phyloP scores from a whole-genome alignment of 768 basidiomycete genomes.

The Suillus occidentalis region DNA sequence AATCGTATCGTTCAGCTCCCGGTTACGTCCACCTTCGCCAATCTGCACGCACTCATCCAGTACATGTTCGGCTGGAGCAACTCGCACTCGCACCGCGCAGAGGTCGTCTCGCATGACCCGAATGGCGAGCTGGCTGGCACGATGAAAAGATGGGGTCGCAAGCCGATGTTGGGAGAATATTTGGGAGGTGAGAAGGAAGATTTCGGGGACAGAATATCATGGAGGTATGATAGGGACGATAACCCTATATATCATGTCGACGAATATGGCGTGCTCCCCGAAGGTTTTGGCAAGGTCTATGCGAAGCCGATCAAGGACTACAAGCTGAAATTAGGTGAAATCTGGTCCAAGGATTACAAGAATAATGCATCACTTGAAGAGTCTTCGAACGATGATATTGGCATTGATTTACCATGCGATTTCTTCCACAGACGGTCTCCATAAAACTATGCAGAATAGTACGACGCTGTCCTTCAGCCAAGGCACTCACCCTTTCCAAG shows the following conservation, averaged over 20 bases:
- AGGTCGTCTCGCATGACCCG: slow-evolving; percentile 18
- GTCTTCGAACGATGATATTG: slow-evolving; percentile 23
- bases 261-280: background rate
- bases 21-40: slow-evolving; percentile 30
- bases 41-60: slow-evolving; percentile 29
- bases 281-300: slow-evolving; percentile 1
- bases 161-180: slow-evolving; percentile 16
- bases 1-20: slow-evolving; percentile 27
- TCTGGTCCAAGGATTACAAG: slow-evolving; percentile 23
- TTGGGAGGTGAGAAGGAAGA: slow-evolving; percentile 11
- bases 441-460: slow-evolving; percentile 57
- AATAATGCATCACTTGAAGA: slow-evolving; percentile 25
- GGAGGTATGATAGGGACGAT: slow-evolving; percentile 17
- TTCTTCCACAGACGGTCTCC: slow-evolving; percentile 49
- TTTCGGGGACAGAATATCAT: slow-evolving; percentile 10
- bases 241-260: slow-evolving; percentile 21
- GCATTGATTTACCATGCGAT: slow-evolving; percentile 23
- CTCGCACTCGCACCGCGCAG: slow-evolving; percentile 23
- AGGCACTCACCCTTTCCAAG: slow-evolving; percentile 75
- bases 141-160: slow-evolving; percentile 26
- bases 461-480: slow-evolving; percentile 58
- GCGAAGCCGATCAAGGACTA: slow-evolving; percentile 24
- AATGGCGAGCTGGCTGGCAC: slow-evolving; percentile 6
- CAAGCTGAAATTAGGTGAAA: slow-evolving; percentile 20
- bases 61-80: slow-evolving; percentile 34